phyloP scores from a whole-genome alignment of 345 rosid genomes.

The Gynandropsis gynandra region DNA sequence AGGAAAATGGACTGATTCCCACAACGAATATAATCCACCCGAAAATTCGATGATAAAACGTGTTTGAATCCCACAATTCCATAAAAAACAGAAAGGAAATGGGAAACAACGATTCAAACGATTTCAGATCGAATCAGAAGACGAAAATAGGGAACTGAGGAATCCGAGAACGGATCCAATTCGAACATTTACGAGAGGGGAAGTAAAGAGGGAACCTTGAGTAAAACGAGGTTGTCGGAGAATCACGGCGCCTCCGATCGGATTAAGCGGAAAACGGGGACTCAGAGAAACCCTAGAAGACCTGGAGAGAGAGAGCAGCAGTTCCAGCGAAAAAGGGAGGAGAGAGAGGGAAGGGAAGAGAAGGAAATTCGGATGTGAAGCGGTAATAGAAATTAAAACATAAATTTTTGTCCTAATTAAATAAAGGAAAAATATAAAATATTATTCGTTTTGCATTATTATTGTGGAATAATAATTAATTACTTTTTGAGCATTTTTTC shows the following conservation, averaged over 20 bases:
- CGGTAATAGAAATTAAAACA: constrained; percentile 16
- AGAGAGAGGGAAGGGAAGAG: constrained; percentile 18
- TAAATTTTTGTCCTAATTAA: constrained; percentile 2
- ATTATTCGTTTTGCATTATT: neutral
- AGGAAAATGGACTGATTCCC: constrained; percentile 9
- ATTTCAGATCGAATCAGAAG: constrained; percentile 17
- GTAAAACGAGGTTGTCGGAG: constrained; percentile 7
- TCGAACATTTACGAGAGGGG: neutral
- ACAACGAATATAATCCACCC: neutral
- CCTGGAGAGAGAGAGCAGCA: constrained; percentile 18
- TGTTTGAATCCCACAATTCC: constrained; percentile 18
- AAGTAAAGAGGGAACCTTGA: constrained; percentile 21
- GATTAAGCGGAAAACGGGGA: constrained; percentile 27
- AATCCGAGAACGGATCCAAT: constrained; percentile 13
- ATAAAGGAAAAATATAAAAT: neutral
- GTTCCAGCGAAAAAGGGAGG: constrained; percentile 24
- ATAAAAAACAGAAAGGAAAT: neutral
- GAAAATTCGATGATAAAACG: neutral
- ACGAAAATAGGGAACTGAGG: constrained; percentile 3
- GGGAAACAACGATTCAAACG: constrained; percentile 9
- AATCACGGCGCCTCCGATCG: constrained; percentile 24
- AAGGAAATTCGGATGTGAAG: constrained; percentile 24
- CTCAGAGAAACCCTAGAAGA: constrained; percentile 33
- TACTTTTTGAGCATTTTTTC: neutral
- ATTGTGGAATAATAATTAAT: neutral